Conservation (phyloP, 2,329 filamentous ascomycete species). For the Aspergillus sp. region DNA sequence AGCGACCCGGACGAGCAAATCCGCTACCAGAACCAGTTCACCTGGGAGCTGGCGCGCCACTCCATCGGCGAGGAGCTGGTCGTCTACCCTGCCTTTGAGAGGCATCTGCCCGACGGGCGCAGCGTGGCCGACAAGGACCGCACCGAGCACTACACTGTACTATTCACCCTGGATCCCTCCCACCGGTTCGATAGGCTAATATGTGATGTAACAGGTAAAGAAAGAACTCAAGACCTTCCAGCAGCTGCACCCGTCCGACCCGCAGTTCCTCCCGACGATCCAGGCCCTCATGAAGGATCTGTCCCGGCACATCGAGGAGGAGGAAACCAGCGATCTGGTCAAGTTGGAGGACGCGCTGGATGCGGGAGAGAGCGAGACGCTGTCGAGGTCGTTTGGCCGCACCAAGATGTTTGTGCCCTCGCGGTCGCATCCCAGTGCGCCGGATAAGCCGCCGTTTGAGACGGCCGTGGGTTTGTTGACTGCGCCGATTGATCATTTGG, state of each 20-base stretch:
- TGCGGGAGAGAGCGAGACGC: constrained; percentile 26
- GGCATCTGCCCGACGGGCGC: constrained; percentile 43
- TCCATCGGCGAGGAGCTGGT: constrained; percentile 51
- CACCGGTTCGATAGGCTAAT: too few species aligned
- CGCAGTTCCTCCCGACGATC: constrained; percentile 43
- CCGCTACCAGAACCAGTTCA: constrained; percentile 50
- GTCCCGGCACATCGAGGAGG: constrained; percentile 48
- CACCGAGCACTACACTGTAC: constrained; percentile 40
- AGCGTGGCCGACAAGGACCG: constrained; percentile 48
- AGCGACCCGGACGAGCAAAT: constrained; percentile 40
- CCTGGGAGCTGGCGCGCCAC: constrained; percentile 52
- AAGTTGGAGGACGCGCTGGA: constrained; percentile 45
- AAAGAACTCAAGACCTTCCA: constrained; percentile 51
- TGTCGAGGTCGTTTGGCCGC: constrained; percentile 46
- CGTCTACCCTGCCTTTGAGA: constrained; percentile 54
- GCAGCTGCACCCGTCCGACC: constrained; percentile 36
- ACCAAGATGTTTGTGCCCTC: constrained; percentile 55
- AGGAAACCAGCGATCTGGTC: constrained; percentile 50
- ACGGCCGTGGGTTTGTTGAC: constrained; percentile 53
- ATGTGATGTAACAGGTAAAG: constrained; percentile 44
- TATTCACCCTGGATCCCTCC: too few species aligned
- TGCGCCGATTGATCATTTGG: constrained; percentile 56
- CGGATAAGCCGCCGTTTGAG: constrained; percentile 55
- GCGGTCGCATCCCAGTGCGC: constrained; percentile 49
- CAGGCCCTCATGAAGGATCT: constrained; percentile 44